Base-by-base conservation (phyloP, 768 basidiomycete genomes). In the Candolleomyces aberdarensis region DNA sequence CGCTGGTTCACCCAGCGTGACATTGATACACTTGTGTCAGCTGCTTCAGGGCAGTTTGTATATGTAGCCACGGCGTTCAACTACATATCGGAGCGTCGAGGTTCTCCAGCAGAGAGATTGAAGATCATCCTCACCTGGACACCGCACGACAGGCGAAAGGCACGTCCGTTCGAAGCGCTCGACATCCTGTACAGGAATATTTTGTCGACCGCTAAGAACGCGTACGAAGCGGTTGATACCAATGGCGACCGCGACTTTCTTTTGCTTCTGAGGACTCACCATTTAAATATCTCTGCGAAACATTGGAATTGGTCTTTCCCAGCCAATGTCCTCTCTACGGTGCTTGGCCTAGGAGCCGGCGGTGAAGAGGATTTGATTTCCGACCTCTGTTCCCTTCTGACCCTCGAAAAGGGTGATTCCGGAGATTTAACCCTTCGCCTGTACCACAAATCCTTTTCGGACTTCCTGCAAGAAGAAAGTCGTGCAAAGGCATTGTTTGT, bases 41-140 rank as follows among this genome's bases (percentile, higher is more conserved):
- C n/a, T 17, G 47, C 58, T 5, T 59, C 58, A 15, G 58, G 58
- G 2, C 58, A 59, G 49, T 59, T 59, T 26, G 51, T 59, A 1
- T 59, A 59, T n/a, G 58, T 49, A 5, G 49, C 58, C 6, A 59
- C 49, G 10, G 49, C 41, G 15, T 19, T 43, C 15, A 50, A 39
- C 40, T 59, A 39, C 49, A 29, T 59, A 13, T 17, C 31, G 17
- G 48, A 20, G 10, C 47, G 29, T 8, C 15, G 32, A 17, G 19
- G 39, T 5, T 36, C 4, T 3, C 58, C 58, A 8, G 3, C 8
- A 4, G 32, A 51, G 5, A 17, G 41, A 19, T n/a, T 59, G 13
- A n/a, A 22, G 19, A 36, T 52, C 36, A 10, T 59, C 31, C 49
- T 59, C 48, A 50, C 11, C 19, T 29, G 11, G 22, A 52, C 11